These are phyloP conservation scores for Pichia terricola DNA, from an alignment of 1,139 yeast genomes.

Conservation along the genomic window DNA sequence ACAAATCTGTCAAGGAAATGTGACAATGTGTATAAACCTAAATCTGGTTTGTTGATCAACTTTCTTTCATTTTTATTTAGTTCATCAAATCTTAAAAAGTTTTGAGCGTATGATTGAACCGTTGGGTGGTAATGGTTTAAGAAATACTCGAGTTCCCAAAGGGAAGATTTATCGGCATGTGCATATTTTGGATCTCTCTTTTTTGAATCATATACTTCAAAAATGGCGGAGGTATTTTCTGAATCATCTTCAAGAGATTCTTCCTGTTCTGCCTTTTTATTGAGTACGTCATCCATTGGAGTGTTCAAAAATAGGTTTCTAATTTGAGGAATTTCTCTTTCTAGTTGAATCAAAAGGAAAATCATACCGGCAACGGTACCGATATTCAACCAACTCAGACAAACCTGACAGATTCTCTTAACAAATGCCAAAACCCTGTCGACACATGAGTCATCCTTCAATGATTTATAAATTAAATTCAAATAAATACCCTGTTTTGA, in stretches of 20 bases:
- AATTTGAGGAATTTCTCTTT: slow-evolving; percentile 40
- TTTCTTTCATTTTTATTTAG: slow-evolving; percentile 33
- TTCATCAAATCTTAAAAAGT: slow-evolving; percentile 37
- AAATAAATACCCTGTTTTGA: slow-evolving; percentile 69
- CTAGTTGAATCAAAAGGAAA: slow-evolving; percentile 63
- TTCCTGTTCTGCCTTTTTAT: slow-evolving; percentile 27
- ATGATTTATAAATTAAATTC: slow-evolving; percentile 74
- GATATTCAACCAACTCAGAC: slow-evolving; percentile 76
- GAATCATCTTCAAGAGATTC: slow-evolving; percentile 15
- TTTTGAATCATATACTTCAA: slow-evolving; percentile 56
- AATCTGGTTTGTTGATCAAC: slow-evolving; percentile 63
- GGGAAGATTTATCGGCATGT: slow-evolving; percentile 65
- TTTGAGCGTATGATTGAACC: slow-evolving; percentile 68
- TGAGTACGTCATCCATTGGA: slow-evolving; percentile 35
- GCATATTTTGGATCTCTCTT: slow-evolving; percentile 89
- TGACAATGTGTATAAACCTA: slow-evolving; percentile 75
- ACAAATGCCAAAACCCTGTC: slow-evolving; percentile 81
- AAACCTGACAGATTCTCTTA: slow-evolving; percentile 79
- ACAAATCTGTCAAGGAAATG: slow-evolving; percentile 95
- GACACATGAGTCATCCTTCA: slow-evolving; percentile 57
- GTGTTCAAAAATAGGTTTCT: slow-evolving; percentile 38
- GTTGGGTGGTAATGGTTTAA: slow-evolving; percentile 88
- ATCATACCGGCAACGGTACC: slow-evolving; percentile 92
- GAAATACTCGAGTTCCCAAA: slow-evolving; percentile 81
- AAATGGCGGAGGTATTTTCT: slow-evolving; percentile 1